phyloP scores from a whole-genome alignment of 2,329 filamentous ascomycete genomes.

The Dothistroma septosporum region DNA sequence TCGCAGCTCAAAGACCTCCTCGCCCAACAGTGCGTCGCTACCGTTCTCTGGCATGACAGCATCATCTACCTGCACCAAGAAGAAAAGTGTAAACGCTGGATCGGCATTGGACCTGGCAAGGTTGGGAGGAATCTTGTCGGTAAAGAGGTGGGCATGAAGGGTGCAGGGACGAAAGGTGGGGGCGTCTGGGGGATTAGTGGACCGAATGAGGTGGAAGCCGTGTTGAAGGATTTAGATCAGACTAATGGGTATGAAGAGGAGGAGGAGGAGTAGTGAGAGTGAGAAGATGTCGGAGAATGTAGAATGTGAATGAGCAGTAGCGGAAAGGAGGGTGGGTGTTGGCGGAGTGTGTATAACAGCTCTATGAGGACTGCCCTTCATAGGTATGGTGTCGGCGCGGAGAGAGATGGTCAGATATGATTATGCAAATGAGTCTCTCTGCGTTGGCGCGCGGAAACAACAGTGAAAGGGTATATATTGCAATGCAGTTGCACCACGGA shows the following conservation, averaged over 20 bases:
- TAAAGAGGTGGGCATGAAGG: constrained; percentile 89
- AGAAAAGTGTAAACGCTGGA: constrained; percentile 74
- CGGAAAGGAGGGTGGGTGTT: neutral
- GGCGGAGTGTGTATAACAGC: neutral
- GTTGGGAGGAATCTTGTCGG: constrained; percentile 90
- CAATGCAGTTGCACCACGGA: neutral
- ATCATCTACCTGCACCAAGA: constrained; percentile 85
- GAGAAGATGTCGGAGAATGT: neutral
- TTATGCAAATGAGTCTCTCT: neutral
- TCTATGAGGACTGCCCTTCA: neutral
- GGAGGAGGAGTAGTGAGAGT: constrained; percentile 32
- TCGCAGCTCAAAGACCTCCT: constrained; percentile 74
- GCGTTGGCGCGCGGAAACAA: constrained; percentile 8
- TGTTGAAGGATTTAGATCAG: constrained; percentile 44
- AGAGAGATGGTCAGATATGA: constrained; percentile 10
- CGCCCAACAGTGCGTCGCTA: constrained; percentile 80
- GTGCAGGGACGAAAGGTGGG: constrained; percentile 70
- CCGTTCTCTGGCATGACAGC: constrained; percentile 90
- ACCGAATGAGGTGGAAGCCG: constrained; percentile 55
- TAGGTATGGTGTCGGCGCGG: neutral
- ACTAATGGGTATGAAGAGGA: constrained; percentile 43
- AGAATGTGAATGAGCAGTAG: neutral
- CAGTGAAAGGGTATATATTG: too few species aligned
- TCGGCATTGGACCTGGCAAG: constrained; percentile 90
- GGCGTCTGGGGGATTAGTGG: constrained; percentile 90